A percentile compares a stretch with the other conserved stretches of the same genome.
Evolutionary conservation across 2,329 filamentous ascomycete genomes (phyloP).

Genomic region (Xylariaceae sp.): DNA sequence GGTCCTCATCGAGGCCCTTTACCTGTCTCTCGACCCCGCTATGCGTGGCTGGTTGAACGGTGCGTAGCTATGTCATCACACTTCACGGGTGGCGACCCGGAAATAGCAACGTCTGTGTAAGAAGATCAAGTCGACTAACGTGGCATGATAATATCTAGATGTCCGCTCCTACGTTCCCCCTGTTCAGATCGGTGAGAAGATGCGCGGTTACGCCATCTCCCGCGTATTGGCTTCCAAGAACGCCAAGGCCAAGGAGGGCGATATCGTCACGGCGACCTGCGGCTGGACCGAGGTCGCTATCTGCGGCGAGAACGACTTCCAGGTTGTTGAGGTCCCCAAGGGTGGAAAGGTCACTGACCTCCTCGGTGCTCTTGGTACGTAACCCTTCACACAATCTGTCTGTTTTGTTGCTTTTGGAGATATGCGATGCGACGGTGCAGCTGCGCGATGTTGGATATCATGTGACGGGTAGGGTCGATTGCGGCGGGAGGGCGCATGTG

Average conservation of each 20-base stretch:
- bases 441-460: background rate
- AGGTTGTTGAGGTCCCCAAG: slow-evolving; percentile 39
- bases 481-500: too few species aligned
- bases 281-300: slow-evolving; percentile 67
- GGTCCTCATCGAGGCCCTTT: slow-evolving; percentile 56
- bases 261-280: slow-evolving; percentile 48
- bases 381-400: background rate
- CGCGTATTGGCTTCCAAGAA: slow-evolving; percentile 59
- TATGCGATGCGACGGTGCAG: background rate
- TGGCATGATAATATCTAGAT: slow-evolving; percentile 33
- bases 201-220: slow-evolving; percentile 59
- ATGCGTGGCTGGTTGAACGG: slow-evolving; percentile 68
- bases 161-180: slow-evolving; percentile 59
- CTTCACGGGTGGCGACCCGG: too few species aligned
- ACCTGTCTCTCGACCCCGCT: slow-evolving; percentile 67
- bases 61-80: slow-evolving; percentile 26
- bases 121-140: background rate
- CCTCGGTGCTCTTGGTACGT: slow-evolving; percentile 49
- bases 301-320: slow-evolving; percentile 46
- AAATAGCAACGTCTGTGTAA: too few species aligned
- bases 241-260: slow-evolving; percentile 49
- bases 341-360: slow-evolving; percentile 50
- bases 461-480: background rate
- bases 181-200: slow-evolving; percentile 61
- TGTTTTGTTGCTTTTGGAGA: background rate